Evolutionary conservation across 2,329 filamentous ascomycete genomes (phyloP).

Genomic region (Fusarium beomiforme): DNA sequence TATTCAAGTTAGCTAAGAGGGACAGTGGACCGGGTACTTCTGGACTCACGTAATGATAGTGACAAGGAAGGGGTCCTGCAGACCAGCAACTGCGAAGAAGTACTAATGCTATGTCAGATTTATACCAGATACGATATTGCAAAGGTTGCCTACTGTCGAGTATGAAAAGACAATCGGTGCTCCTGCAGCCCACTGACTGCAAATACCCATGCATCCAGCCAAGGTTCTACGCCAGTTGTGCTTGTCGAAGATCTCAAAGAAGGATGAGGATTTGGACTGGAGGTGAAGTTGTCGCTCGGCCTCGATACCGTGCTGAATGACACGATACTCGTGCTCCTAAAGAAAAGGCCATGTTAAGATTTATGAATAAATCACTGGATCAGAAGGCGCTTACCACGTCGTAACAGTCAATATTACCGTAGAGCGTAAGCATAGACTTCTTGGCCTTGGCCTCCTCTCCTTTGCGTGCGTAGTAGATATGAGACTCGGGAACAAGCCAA

Average conservation of each 20-base stretch:
- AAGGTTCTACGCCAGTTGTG: constrained; percentile 17
- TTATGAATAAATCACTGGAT: not conserved
- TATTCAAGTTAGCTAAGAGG: not conserved
- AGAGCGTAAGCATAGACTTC: not conserved
- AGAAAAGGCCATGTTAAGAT: fast-evolving
- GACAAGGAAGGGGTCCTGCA: not conserved
- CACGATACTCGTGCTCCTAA: not conserved
- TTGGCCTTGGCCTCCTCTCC: not conserved
- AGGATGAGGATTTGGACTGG: not conserved
- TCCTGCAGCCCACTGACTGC: constrained; percentile 17
- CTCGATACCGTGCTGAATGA: not conserved
- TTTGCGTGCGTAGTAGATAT: not conserved
- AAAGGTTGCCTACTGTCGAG: not conserved
- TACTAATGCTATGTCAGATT: not conserved
- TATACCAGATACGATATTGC: not conserved
- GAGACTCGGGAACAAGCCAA: not conserved
- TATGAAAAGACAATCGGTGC: constrained; percentile 15
- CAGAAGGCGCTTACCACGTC: not conserved
- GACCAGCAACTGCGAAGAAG: not conserved
- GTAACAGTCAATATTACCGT: not conserved
- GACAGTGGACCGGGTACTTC: fast-evolving
- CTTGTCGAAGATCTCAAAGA: constrained; percentile 11
- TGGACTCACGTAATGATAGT: not conserved
- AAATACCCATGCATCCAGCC: constrained; percentile 21
- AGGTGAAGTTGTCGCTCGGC: not conserved